Percentiles rank a stretch among this genome's conserved stretches.
Evolutionary conservation across 139 green algal species (phyloP).

Genomic region (Nannochloris sp.): DNA sequence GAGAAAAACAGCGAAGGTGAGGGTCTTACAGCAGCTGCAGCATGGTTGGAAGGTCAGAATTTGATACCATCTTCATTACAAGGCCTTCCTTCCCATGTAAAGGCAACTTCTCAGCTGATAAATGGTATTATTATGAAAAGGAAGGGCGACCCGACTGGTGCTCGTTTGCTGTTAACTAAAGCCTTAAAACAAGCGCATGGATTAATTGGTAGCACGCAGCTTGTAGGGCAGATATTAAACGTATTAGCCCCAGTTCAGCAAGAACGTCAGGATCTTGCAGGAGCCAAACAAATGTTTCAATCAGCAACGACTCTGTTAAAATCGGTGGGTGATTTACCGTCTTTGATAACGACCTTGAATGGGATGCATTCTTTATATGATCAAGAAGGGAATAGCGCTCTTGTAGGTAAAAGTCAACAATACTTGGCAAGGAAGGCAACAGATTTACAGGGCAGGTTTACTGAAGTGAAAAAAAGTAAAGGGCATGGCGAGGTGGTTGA

Average conservation of each 20-base stretch:
- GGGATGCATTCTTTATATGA: conserved; percentile 6
- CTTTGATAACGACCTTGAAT: conserved; percentile 2
- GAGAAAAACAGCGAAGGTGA: neutral
- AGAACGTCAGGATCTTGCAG: conserved; percentile 3
- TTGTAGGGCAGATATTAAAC: conserved; percentile 26
- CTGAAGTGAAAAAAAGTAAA: neutral
- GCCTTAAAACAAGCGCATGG: conserved; percentile 22
- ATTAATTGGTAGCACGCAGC: conserved; percentile 19
- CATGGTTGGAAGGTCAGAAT: neutral
- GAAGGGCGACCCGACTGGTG: conserved; percentile 1
- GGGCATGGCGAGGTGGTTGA: neutral
- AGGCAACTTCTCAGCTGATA: conserved; percentile 2
- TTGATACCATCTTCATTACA: neutral
- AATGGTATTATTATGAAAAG: conserved; percentile 4
- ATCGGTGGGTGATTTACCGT: conserved; percentile 11
- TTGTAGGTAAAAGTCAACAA: neutral
- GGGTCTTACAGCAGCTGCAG: neutral
- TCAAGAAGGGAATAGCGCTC: neutral
- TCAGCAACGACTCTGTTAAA: conserved; percentile 18
- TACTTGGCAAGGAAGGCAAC: conserved; percentile 14
- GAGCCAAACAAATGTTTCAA: conserved; percentile 21
- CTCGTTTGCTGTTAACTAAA: conserved; percentile 17
- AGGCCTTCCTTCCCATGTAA: neutral
- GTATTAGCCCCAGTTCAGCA: conserved; percentile 23
- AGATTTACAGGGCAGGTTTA: conserved; percentile 2